phyloP scores from a whole-genome alignment of 2,329 filamentous ascomycete genomes.

The Beauveria brongniartii region DNA sequence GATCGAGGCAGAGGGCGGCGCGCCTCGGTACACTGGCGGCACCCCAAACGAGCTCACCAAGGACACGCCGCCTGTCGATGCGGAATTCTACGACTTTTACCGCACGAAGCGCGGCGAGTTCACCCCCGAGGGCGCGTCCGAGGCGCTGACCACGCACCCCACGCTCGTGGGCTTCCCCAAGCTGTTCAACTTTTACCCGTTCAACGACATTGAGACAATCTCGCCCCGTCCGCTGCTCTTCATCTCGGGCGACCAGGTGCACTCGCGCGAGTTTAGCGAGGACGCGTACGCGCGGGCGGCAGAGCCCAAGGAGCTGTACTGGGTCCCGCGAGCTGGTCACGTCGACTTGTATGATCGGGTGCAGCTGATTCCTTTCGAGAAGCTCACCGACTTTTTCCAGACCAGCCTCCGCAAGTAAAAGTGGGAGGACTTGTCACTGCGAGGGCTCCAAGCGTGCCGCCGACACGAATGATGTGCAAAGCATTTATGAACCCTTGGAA shows the following conservation, averaged over 20 bases:
- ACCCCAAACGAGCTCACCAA: background rate
- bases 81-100: background rate
- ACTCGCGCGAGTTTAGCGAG: constrained; percentile 23
- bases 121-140: background rate
- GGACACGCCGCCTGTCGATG: background rate
- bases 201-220: constrained; percentile 22
- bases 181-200: constrained; percentile 23
- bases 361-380: constrained; percentile 26
- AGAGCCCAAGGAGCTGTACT: constrained; percentile 29
- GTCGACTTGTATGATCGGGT: constrained; percentile 29
- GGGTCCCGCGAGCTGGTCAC: constrained; percentile 25
- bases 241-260: constrained; percentile 19
- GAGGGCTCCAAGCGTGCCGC: too few species aligned
- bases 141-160: background rate
- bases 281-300: constrained; percentile 19
- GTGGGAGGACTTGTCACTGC: background rate
- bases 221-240: constrained; percentile 23
- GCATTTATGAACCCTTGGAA: too few species aligned
- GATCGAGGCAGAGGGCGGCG: background rate
- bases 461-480: too few species aligned
- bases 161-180: background rate
- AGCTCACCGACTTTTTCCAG: constrained; percentile 21
- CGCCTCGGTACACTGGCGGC: background rate
- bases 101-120: background rate
- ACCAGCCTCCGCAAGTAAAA: background rate